Conservation (phyloP, 352 stramenopile species). For the Globisporangium cederbergense region DNA sequence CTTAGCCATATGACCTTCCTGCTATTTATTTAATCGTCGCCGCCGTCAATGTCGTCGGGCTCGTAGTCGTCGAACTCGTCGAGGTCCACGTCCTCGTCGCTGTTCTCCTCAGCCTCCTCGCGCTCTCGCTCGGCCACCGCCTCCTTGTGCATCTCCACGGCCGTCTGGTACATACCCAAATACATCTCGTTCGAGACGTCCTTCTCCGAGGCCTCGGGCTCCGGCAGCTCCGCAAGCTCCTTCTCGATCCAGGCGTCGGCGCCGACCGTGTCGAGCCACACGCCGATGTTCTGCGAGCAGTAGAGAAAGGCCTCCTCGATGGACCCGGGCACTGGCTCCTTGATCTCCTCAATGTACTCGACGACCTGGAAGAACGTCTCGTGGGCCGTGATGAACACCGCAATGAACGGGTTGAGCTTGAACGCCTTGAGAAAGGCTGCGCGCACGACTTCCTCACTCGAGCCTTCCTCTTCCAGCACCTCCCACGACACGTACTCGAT, state of each 20-base stretch:
- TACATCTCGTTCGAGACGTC: conserved; percentile 78
- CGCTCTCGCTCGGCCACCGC: conserved; percentile 34
- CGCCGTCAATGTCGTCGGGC: conserved; percentile 51
- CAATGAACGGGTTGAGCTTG: conserved; percentile 78
- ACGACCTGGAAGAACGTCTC: conserved; percentile 79
- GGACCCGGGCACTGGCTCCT: conserved; percentile 52
- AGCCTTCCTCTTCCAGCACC: conserved; percentile 78
- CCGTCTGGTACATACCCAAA: conserved; percentile 84
- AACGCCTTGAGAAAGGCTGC: conserved; percentile 69
- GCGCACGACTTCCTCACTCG: conserved; percentile 73
- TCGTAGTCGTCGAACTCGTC: conserved; percentile 52
- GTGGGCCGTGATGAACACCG: conserved; percentile 73
- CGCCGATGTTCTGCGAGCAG: conserved; percentile 72
- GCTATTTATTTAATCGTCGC: conserved; percentile 27
- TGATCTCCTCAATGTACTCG: conserved; percentile 85
- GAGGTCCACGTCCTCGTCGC: conserved; percentile 33
- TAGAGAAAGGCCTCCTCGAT: conserved; percentile 87
- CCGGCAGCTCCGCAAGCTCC: conserved; percentile 52
- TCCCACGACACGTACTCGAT: conserved; percentile 89
- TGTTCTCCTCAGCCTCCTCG: conserved; percentile 28
- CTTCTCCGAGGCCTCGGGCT: conserved; percentile 46
- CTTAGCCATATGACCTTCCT: neutral
- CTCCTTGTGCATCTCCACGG: conserved; percentile 85
- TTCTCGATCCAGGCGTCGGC: conserved; percentile 82
- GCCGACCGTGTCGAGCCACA: conserved; percentile 83